Conservation (phyloP, 371 early-diverging fungal species). For the Mortierella sp. region DNA sequence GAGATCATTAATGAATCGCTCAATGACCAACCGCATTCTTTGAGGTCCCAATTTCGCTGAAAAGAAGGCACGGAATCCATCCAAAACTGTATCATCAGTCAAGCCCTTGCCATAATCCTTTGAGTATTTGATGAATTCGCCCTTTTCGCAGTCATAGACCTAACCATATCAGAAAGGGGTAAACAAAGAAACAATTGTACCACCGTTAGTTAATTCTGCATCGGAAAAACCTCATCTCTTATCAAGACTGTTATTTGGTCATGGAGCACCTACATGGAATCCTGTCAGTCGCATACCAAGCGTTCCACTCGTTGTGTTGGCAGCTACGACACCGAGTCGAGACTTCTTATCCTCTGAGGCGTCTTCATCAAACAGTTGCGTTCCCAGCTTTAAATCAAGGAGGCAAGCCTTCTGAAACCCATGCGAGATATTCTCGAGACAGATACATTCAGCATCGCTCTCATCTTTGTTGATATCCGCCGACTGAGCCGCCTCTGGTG, state of each 20-base stretch:
- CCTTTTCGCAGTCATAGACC: constrained; percentile 60
- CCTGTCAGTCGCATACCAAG: constrained; percentile 77
- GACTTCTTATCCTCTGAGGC: constrained; percentile 73
- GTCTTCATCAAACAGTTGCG: constrained; percentile 69
- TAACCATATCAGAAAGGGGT: constrained; percentile 17
- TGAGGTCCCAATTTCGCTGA: constrained; percentile 58
- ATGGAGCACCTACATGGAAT: constrained; percentile 62
- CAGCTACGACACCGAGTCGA: constrained; percentile 69
- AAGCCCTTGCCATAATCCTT: constrained; percentile 62
- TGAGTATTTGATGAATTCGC: constrained; percentile 58
- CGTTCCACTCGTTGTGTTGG: constrained; percentile 66
- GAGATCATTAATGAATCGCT: constrained; percentile 71
- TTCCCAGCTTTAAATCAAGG: constrained; percentile 86
- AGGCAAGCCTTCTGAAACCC: constrained; percentile 79
- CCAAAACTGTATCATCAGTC: constrained; percentile 58
- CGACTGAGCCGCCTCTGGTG: constrained; percentile 59
- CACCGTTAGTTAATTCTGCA: no score
- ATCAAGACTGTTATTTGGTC: neutral
- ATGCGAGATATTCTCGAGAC: constrained; percentile 79
- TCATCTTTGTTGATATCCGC: constrained; percentile 57
- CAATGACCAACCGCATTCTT: constrained; percentile 68
- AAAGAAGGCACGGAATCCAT: constrained; percentile 64
- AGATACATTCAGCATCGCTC: constrained; percentile 59
- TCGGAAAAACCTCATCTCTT: neutral
- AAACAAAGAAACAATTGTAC: neutral